A percentile compares a stretch with the other conserved stretches of the same genome.
Conservation (phyloP, 495 filamentous ascomycete species). For the Xylaria grammica region DNA sequence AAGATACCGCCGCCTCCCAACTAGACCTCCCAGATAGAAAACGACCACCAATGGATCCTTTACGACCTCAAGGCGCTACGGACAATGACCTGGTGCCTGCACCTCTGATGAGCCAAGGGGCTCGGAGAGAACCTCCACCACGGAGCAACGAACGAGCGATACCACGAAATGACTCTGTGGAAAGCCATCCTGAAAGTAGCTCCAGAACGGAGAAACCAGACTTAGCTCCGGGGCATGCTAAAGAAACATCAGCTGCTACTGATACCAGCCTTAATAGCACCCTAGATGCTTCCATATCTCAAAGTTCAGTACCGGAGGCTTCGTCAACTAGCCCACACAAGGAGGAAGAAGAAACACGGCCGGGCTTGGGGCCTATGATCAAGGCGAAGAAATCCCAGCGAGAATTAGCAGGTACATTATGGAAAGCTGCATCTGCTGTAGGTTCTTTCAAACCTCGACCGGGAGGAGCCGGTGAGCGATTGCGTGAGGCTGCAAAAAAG, state of each 20-base stretch:
- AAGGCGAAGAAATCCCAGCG: slow-evolving; percentile 70
- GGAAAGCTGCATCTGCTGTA: slow-evolving; percentile 83
- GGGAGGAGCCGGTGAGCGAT: slow-evolving; percentile 78
- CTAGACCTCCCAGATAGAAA: slow-evolving; percentile 57
- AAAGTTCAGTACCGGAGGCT: slow-evolving; percentile 29
- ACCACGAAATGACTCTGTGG: slow-evolving; percentile 43
- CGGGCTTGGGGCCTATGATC: slow-evolving; percentile 89
- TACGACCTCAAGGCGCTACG: slow-evolving; percentile 42
- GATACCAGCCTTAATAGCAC: slow-evolving; percentile 29
- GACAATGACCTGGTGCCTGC: slow-evolving; percentile 57
- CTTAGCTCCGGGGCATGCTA: slow-evolving; percentile 19
- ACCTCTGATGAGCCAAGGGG: slow-evolving; percentile 56
- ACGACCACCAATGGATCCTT: slow-evolving; percentile 59
- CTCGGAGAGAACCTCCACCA: slow-evolving; percentile 52
- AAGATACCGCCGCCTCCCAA: slow-evolving; percentile 42
- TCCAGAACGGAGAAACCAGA: slow-evolving; percentile 23
- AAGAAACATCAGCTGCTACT: slow-evolving; percentile 16
- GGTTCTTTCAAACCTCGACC: slow-evolving; percentile 80
- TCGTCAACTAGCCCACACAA: slow-evolving; percentile 40
- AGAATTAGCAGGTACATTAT: slow-evolving; percentile 78
- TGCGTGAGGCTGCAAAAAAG: slow-evolving; percentile 62
- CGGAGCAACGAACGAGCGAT: slow-evolving; percentile 52
- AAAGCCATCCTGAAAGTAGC: slow-evolving; percentile 25
- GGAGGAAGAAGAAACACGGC: slow-evolving; percentile 61
- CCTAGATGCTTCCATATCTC: slow-evolving; percentile 25